Evolutionary conservation across 2,329 filamentous ascomycete genomes (phyloP).

Genomic region (Cordyceps cateniannulata): DNA sequence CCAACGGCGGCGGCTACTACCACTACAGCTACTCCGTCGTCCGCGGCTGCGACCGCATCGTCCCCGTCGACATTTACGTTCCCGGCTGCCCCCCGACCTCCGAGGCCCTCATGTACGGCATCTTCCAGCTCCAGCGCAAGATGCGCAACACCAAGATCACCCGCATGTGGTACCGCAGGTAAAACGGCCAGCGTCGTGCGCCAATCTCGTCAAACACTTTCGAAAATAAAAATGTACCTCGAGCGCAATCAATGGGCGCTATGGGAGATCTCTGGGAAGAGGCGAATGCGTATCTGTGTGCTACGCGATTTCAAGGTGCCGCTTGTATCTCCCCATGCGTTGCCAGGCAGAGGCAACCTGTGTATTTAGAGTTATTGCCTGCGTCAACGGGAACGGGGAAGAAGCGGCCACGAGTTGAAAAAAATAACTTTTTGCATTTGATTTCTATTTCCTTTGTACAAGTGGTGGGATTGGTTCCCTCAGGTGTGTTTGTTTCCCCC

Average conservation of each 20-base stretch:
- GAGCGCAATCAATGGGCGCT: not conserved
- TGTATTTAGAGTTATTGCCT: constrained; percentile 7
- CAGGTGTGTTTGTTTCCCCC: not conserved
- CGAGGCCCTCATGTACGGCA: constrained; percentile 60
- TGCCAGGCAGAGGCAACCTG: not conserved
- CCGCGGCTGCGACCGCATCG: constrained; percentile 67
- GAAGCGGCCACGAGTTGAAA: not conserved
- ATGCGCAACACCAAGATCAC: constrained; percentile 56
- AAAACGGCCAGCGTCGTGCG: constrained; percentile 16
- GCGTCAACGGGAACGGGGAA: not conserved
- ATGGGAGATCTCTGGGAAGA: not conserved
- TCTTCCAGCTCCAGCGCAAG: constrained; percentile 73
- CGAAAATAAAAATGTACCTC: not conserved
- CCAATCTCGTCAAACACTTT: not conserved
- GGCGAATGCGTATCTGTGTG: not conserved
- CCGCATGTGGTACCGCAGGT: constrained; percentile 54
- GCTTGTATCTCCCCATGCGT: not conserved
- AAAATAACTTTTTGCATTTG: not conserved
- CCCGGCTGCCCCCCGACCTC: constrained; percentile 62
- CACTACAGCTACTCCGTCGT: constrained; percentile 79
- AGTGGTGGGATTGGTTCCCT: not conserved
- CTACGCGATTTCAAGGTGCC: not conserved
- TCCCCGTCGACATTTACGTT: constrained; percentile 75
- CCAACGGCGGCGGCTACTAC: constrained; percentile 81
- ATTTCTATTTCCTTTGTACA: not conserved